Evolutionary conservation across 345 rosid species (phyloP).

Genomic region (Chamaenerion angustifolium): DNA sequence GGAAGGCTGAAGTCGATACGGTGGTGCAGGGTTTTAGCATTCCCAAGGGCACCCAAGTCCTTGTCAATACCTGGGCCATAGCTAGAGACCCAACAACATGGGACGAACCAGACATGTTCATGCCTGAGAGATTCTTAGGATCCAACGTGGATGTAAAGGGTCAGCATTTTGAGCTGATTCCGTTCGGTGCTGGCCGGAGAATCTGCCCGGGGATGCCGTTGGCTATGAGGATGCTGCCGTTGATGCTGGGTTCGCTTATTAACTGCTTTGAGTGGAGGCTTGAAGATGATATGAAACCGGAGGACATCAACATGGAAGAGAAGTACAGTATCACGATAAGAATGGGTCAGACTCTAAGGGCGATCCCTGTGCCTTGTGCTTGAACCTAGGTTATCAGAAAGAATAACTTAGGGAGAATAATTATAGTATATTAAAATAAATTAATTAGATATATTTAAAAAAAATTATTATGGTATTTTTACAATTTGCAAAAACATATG

Average conservation of each 20-base stretch:
- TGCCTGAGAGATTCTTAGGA: constrained; percentile 12
- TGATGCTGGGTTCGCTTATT: constrained; percentile 15
- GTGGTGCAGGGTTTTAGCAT: constrained; percentile 7
- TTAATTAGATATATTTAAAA: no score
- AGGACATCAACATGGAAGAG: constrained; percentile 13
- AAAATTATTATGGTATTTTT: no score
- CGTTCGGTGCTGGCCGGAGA: constrained; percentile 20
- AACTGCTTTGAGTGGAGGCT: constrained; percentile 16
- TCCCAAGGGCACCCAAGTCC: constrained; percentile 9
- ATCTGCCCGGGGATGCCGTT: constrained; percentile 20
- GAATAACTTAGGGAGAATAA: no score
- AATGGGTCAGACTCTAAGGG: constrained; percentile 7
- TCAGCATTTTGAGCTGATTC: constrained; percentile 11
- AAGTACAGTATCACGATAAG: constrained; percentile 10
- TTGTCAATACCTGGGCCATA: constrained; percentile 14
- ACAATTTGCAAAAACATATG: no score
- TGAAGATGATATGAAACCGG: constrained; percentile 3
- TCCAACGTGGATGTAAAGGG: constrained; percentile 7
- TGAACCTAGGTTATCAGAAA: no score
- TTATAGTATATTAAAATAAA: no score
- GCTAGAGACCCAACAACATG: constrained; percentile 12
- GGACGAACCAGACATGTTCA: constrained; percentile 7
- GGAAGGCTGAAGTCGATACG: constrained; percentile 8
- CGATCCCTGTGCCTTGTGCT: no score
- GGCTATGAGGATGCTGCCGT: constrained; percentile 10